These are phyloP conservation scores for Phytophthora tentaculata DNA, from an alignment of 352 stramenopile species.

Conservation along the genomic window DNA sequence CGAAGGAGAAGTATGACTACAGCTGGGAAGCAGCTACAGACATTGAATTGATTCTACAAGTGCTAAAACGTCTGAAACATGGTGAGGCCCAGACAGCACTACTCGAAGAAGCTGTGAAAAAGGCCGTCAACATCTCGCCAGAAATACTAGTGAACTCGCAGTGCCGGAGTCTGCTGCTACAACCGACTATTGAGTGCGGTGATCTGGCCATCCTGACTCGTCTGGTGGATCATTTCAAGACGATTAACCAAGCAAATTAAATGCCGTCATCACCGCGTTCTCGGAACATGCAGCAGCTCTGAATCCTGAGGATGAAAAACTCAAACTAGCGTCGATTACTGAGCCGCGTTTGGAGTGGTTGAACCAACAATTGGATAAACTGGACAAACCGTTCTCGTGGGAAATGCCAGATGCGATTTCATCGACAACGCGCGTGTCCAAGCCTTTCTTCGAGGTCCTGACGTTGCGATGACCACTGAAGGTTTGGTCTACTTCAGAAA, in stretches of 20 bases:
- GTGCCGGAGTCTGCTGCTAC: not conserved
- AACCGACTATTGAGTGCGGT: not conserved
- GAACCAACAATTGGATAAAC: not conserved
- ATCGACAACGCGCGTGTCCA: not conserved
- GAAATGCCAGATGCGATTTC: not conserved
- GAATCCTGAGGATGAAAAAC: not conserved
- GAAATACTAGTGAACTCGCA: not conserved
- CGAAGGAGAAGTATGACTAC: not conserved
- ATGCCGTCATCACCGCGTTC: not conserved
- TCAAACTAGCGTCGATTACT: not conserved
- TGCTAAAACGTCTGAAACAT: not conserved
- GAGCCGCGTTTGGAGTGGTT: not conserved
- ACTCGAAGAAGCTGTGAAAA: not conserved
- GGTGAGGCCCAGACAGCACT: not conserved
- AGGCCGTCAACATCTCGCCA: not conserved
- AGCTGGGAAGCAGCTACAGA: not conserved
- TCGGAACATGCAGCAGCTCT: not conserved
- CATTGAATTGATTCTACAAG: not conserved
- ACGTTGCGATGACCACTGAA: constrained; percentile 14
- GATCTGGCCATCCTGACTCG: not conserved
- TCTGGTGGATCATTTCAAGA: not conserved
- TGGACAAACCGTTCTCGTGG: not conserved
- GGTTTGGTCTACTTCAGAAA: not conserved
- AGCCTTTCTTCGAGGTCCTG: not conserved
- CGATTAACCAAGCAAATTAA: not conserved